Conservation (phyloP, 2,329 filamentous ascomycete species). For the Cadophora luteo-olivacea region DNA sequence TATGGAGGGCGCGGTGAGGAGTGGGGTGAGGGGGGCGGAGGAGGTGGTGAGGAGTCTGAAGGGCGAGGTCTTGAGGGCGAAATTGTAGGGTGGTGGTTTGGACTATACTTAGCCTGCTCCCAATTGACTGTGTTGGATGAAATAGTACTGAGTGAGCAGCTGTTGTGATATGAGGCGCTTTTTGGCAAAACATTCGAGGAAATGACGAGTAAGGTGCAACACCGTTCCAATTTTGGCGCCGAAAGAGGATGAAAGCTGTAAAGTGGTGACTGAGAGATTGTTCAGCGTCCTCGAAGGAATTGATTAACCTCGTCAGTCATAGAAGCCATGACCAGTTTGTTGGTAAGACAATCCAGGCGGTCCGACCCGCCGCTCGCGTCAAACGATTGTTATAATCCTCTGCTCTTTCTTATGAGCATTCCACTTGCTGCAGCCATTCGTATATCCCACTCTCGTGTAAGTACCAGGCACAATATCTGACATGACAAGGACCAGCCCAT, state of each 20-base stretch:
- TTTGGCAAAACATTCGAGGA: neutral
- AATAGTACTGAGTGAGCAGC: neutral
- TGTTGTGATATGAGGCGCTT: neutral
- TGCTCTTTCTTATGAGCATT: neutral
- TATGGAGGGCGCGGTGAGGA: conserved; percentile 57
- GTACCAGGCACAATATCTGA: neutral
- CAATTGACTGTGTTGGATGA: neutral
- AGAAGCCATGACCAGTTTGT: too few relatives aligned
- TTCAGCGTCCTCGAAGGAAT: too few relatives aligned
- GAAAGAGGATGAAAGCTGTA: too few relatives aligned
- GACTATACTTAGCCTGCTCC: neutral
- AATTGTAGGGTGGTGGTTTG: neutral
- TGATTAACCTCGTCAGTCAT: too few relatives aligned
- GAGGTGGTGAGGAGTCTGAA: conserved; percentile 46
- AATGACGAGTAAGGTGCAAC: too few relatives aligned
- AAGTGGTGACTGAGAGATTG: too few relatives aligned
- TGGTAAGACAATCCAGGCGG: too few relatives aligned
- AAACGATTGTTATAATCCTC: neutral
- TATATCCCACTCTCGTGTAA: neutral
- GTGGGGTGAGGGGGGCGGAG: conserved; percentile 51
- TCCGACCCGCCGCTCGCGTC: neutral
- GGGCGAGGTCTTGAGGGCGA: conserved; percentile 10
- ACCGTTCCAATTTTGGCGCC: too few relatives aligned
- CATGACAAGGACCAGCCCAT: neutral
- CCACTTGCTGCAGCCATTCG: neutral